These are phyloP conservation scores for Carallia pectinifolia DNA, from an alignment of 345 rosid genomes.

Conservation along the genomic window DNA sequence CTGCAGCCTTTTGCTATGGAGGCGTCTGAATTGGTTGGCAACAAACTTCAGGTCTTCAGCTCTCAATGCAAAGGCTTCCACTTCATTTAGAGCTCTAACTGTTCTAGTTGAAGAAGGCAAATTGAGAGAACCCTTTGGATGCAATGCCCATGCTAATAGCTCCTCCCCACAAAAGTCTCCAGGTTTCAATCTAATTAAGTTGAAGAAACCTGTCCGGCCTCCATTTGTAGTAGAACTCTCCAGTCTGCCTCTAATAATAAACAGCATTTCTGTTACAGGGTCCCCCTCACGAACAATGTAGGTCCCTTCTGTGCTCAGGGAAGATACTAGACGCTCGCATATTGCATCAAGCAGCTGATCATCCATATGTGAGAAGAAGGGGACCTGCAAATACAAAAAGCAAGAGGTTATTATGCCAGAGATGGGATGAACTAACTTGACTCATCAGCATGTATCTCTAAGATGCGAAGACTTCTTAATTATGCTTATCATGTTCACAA, in stretches of 20 bases:
- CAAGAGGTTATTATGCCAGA: not conserved
- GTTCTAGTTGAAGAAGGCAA: conserved; percentile 65
- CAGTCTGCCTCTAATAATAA: conserved; percentile 58
- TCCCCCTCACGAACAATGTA: conserved; percentile 66
- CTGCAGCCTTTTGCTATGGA: conserved; percentile 63
- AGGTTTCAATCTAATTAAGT: conserved; percentile 50
- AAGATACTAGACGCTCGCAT: conserved; percentile 60
- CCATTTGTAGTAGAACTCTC: conserved; percentile 66
- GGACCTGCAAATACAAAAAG: conserved; percentile 40
- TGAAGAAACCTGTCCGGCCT: conserved; percentile 63
- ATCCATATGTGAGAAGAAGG: conserved; percentile 68
- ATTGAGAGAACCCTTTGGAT: conserved; percentile 50
- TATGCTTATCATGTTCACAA: not conserved
- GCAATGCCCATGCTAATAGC: conserved; percentile 63
- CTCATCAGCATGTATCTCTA: not conserved
- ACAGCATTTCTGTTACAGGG: conserved; percentile 62
- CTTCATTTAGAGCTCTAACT: conserved; percentile 54
- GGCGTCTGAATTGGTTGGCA: conserved; percentile 58
- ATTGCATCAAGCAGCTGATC: conserved; percentile 69
- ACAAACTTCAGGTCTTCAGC: conserved; percentile 67
- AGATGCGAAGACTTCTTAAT: not conserved
- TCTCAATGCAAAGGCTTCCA: conserved; percentile 61
- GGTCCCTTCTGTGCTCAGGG: conserved; percentile 58
- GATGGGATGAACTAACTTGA: not conserved
- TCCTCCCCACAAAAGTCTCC: conserved; percentile 70